Evolutionary conservation across 208 protist species (phyloP), one percentile per base, ranked within the genome.

Genomic region (Trypanosoma vivax): DNA sequence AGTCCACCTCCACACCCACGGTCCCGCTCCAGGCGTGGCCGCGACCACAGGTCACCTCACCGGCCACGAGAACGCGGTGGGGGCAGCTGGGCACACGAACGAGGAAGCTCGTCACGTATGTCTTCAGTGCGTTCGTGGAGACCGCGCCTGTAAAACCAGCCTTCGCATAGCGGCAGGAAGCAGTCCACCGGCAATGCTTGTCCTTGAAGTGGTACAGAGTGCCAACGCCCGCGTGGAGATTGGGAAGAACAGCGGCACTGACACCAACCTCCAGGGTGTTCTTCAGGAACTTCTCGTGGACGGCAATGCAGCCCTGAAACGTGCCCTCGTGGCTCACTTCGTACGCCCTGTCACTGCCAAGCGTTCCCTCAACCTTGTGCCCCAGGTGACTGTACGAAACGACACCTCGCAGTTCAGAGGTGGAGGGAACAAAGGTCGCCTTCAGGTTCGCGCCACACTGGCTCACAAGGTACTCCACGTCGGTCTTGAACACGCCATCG

Each of bases 251-350:
- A 37, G 72, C 58, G 19, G 73, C 60, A 49, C 73, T 65, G 59
- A 88, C 35, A 46, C 81, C 81, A 35, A 89, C 45, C 57, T 85
- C 73, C 45, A 88, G 46, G 24, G 47, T 29, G 16, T 82, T 58
- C 27, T 66, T 71, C 27, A 68, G 75, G 27, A 89, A 33, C 65
- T 84, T 92, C 58, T 80, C 75, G 70, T 88, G 76, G 50, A 82
- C 63, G 48, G 70, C 67, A 2, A 80, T 46, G 47, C 53, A 65
- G 43, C 71, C 67, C n/a, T 65, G 66, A 42, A 69, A 42, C 42
- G 34, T 50, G 6, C 78, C 19, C 52, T 85, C 74, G 50, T 79
- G 73, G 63, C 40, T 57, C 33, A 76, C 33, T 50, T 76, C 67
- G 45, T 82, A 66, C 16, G 66, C 50, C 16, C 65, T 35, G 5